These are phyloP conservation scores for Penstemon davidsonii DNA, from an alignment of 257 asterid genomes.

Conservation along the genomic window DNA sequence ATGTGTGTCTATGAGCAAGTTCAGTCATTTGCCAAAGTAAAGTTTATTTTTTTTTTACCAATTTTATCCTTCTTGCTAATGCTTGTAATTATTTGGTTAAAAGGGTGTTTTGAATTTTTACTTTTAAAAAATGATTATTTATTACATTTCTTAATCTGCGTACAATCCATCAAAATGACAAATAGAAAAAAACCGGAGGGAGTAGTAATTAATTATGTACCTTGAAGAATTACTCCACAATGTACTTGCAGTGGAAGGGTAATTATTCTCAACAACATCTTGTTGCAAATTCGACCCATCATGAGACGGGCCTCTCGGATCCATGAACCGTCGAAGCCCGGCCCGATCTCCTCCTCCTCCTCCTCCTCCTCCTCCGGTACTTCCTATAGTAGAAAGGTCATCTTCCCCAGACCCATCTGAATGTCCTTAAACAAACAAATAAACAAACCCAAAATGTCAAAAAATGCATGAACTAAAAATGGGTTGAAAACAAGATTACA, in stretches of 20 bases:
- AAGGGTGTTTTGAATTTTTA: no score
- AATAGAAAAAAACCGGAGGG: no score
- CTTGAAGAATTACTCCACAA: conserved; percentile 95
- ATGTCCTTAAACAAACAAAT: conserved; percentile 51
- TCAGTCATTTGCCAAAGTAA: no score
- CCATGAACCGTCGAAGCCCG: conserved; percentile 49
- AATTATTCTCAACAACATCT: conserved; percentile 44
- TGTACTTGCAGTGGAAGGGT: conserved; percentile 52
- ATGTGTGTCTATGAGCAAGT: no score
- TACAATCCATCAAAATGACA: no score
- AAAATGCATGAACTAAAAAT: background rate
- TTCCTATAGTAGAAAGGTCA: conserved; percentile 71
- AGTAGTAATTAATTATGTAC: conserved; percentile 31
- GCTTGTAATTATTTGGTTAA: no score
- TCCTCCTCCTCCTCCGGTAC: conserved; percentile 21
- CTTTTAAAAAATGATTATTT: no score
- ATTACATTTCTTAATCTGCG: no score
- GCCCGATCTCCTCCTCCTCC: conserved; percentile 34
- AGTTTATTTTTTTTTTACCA: no score
- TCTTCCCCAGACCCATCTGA: conserved; percentile 97
- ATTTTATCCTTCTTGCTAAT: no score
- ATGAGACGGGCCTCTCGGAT: conserved; percentile 60
- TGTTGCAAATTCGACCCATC: conserved; percentile 45
- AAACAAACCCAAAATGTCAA: conserved; percentile 7
- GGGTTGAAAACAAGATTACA: no score